Conservation (phyloP, 805 yeast genomes). For the Saturnispora diversa region DNA sequence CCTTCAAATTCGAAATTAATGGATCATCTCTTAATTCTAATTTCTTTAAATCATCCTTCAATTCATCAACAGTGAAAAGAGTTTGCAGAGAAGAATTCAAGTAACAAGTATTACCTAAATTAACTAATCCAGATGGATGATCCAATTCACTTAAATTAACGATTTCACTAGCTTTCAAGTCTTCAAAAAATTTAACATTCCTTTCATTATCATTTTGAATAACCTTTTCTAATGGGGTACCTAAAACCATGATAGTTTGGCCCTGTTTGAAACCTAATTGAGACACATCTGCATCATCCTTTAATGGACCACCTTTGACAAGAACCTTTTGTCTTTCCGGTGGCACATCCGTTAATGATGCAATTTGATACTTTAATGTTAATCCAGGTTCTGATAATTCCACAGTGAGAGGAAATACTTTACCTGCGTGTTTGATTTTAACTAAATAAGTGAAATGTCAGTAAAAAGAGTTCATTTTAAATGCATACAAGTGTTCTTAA, state of each 20-base stretch:
- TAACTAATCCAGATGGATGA: slow-evolving; percentile 59
- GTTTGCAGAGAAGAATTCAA: slow-evolving; percentile 64
- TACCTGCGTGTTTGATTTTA: slow-evolving; percentile 61
- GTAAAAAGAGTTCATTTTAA: neutral
- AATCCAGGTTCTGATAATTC: slow-evolving; percentile 49
- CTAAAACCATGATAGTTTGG: slow-evolving; percentile 78
- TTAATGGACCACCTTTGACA: slow-evolving; percentile 81
- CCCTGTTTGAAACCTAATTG: slow-evolving; percentile 51
- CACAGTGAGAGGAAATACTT: slow-evolving; percentile 49
- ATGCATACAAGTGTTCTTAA: too few relatives aligned
- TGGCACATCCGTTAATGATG: slow-evolving; percentile 73
- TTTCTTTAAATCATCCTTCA: slow-evolving; percentile 27
- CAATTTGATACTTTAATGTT: slow-evolving; percentile 61
- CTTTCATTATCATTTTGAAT: slow-evolving; percentile 29
- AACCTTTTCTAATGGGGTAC: slow-evolving; percentile 71
- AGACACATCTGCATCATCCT: slow-evolving; percentile 51
- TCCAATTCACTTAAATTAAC: slow-evolving; percentile 18
- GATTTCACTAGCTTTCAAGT: slow-evolving; percentile 31
- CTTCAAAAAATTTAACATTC: slow-evolving; percentile 64
- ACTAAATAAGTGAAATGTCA: slow-evolving; percentile 1
- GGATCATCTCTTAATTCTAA: slow-evolving; percentile 18
- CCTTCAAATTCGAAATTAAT: slow-evolving; percentile 31
- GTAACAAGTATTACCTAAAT: slow-evolving; percentile 73
- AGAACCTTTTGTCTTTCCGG: slow-evolving; percentile 82
- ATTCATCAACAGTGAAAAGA: slow-evolving; percentile 38